Percentiles rank a stretch among this genome's conserved stretches.
Conservation (phyloP, 2,329 filamentous ascomycete genomes). For the Triangularia setosa region DNA sequence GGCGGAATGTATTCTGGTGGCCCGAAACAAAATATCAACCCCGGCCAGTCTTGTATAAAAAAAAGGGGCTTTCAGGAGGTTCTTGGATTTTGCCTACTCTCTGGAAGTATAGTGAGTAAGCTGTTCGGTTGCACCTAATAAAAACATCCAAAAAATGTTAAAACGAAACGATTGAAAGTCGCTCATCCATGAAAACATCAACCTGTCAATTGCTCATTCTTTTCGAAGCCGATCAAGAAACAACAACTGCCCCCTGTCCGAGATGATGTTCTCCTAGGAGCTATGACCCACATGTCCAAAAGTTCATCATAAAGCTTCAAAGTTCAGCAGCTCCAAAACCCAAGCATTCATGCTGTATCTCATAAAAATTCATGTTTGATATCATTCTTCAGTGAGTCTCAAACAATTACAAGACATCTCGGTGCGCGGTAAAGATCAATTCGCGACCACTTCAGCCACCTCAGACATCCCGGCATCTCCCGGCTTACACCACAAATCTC, state of each 20-base stretch:
- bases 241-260: not conserved
- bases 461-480: not conserved
- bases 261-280: not conserved
- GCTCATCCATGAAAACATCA: too few species aligned
- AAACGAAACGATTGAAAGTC: too few species aligned
- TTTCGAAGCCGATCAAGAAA: too few species aligned
- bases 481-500: not conserved
- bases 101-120: too few species aligned
- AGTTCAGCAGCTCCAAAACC: not conserved
- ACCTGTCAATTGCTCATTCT: not conserved
- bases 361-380: not conserved
- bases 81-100: too few species aligned
- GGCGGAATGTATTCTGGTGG: too few species aligned
- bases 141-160: too few species aligned
- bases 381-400: not conserved
- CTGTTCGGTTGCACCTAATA: too few species aligned
- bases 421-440: not conserved
- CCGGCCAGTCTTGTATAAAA: too few species aligned
- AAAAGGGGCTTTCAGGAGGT: too few species aligned
- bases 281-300: not conserved
- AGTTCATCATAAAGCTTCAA: not conserved
- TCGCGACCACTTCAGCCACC: not conserved
- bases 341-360: not conserved
- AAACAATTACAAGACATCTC: not conserved
- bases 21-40: too few species aligned